Base-by-base conservation (phyloP, 2,329 filamentous ascomycete genomes). In the Xylariaceae sp. region DNA sequence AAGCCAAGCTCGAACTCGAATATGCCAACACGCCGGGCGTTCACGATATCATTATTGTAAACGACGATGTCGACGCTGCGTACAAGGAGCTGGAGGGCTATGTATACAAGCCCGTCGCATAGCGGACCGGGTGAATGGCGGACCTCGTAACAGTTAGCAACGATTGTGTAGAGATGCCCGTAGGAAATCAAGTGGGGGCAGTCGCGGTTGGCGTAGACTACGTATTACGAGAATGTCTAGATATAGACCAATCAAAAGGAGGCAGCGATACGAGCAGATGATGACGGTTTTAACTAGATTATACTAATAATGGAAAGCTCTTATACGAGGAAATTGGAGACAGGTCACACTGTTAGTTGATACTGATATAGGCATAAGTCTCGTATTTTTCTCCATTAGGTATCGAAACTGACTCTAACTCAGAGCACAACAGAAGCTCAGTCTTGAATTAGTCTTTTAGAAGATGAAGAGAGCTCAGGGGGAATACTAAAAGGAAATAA, bases 1-100 rank as follows among this genome's bases (percentile, higher is more conserved):
- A 92, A 74, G 91, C 91, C 2, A 81, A 83, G 73, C 80, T 85
- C 44, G 91, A 96, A 79, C 80, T 96, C 60, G 89, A 87, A 61
- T 95, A 84, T 71, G 80, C 88, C 37, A 82, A 87, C 74, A 84
- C 82, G 2, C 83, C 85, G 0, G 89, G 88, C 16, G 84, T 85
- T 8, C 84, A 87, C 71, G 87, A 90, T 68, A 78, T 82, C 69
- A 81, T 86, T 60, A 81, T 90, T 56, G 79, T 89, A 40, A 90
- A 90, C 69, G 85, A 89, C 52, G 70, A 82, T 65, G 72, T 83
- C 17, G 78, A 81, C 46, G 74, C 67, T 58, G 82, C 83, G 0
- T 84, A 81, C 70, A 74, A 76, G 69, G 74, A 84, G 67, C 70
- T 86, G 19, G 84, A 82, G 59, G 73, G 73, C 4, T 82, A 75